Conservation (phyloP, 257 asterid genomes). For the Linderniella brevidens region DNA sequence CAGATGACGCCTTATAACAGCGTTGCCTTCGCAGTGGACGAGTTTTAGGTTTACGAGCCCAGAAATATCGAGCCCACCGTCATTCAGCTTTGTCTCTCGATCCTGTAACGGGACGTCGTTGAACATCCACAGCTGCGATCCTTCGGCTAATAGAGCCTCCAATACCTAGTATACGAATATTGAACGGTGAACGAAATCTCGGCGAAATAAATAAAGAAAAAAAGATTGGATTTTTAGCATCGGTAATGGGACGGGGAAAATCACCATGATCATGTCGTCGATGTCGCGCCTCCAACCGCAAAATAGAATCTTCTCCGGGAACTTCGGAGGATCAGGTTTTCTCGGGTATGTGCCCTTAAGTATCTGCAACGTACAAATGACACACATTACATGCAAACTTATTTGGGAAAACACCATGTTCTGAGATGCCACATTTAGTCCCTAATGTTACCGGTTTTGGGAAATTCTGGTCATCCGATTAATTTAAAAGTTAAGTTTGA, state of each 20-base stretch:
- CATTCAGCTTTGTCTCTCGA: conserved; percentile 65
- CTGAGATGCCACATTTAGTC: too few relatives aligned
- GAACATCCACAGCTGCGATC: conserved; percentile 93
- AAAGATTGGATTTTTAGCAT: too few relatives aligned
- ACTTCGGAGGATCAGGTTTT: conserved; percentile 71
- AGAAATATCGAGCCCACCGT: conserved; percentile 80
- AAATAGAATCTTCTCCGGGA: conserved; percentile 73
- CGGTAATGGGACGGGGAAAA: neutral
- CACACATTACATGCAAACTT: conserved; percentile 14
- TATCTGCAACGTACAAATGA: conserved; percentile 30
- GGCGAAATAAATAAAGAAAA: too few relatives aligned
- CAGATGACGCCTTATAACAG: conserved; percentile 85
- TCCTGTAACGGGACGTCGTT: conserved; percentile 77
- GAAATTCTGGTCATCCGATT: too few relatives aligned
- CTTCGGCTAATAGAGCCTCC: conserved; percentile 79
- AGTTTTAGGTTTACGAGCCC: conserved; percentile 73
- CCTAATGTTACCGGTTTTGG: too few relatives aligned
- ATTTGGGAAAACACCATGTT: too few relatives aligned
- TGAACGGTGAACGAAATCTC: neutral
- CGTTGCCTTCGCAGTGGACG: conserved; percentile 82
- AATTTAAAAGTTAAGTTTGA: too few relatives aligned
- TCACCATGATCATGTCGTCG: conserved; percentile 94
- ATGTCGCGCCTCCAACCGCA: conserved; percentile 99
- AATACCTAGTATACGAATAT: conserved; percentile 32
- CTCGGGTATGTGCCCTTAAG: conserved; percentile 50